Evolutionary conservation across 345 rosid species (phyloP), one percentile per base, ranked within the genome.

Genomic region (Geranium rotundifolium): DNA sequence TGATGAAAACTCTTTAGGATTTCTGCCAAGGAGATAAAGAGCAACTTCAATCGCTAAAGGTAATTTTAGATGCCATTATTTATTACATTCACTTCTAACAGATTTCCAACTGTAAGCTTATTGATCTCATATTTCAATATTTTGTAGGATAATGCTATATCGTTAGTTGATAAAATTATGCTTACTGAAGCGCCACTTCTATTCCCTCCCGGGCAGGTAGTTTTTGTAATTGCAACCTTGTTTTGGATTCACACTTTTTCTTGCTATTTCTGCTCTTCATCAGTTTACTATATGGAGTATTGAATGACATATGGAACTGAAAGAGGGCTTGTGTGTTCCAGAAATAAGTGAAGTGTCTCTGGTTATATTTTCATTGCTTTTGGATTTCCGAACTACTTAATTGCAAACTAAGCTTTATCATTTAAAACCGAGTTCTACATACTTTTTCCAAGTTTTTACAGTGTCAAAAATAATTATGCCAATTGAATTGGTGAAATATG

Each of bases 121-220:
- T 31, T 29, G 50, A 34, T 67, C 18, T 70, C n/a, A 57, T 31
- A 15, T 52, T 39, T 72, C 60, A 46, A 65, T 73, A 60, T 62
- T 69, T 23, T 67, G 71, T 71, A 89, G 97, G 89, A 72, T 66
- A 79, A 76, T 64, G 96, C 96, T 34, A 81, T 68, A 66, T 65
- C 70, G 60, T 96, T 84, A 81, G 83, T 82, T 60, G 99, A 90
- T 76, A 86, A 77, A 80, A 75, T 85, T 62, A 86, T 90, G 89
- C 84, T 93, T 62, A 90, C 99, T 62, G 97, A 93, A 77, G 96
- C 95, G 65, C 87, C 95, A 14, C 95, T 86, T 74, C 77, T 90
- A 19, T 90, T 82, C 72, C 82, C 99, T 65, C 99, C 97, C 17
- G 99, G 95, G 63, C 97, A 86, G 97, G 97, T 93, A 73, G 6